These are phyloP conservation scores for Alternaria sp. DNA, from an alignment of 2,329 filamentous ascomycete genomes.

Conservation along the genomic window DNA sequence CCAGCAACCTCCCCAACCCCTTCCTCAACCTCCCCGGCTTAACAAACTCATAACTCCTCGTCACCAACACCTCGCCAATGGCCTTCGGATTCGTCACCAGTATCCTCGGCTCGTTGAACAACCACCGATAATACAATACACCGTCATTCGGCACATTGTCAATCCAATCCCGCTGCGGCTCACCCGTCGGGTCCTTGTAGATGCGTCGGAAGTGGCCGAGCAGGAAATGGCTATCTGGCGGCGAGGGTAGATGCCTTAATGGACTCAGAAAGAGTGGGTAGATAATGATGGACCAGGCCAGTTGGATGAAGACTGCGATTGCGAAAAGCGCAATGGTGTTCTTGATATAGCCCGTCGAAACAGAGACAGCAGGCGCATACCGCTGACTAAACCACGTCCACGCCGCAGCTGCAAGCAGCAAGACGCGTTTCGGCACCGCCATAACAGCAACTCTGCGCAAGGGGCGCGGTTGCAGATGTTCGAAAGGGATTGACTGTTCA, in stretches of 20 bases:
- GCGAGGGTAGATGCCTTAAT: slow-evolving; percentile 62
- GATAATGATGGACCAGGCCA: slow-evolving; percentile 55
- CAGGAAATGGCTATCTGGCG: slow-evolving; percentile 47
- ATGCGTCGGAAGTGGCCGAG: slow-evolving; percentile 54
- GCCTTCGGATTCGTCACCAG: slow-evolving; percentile 55
- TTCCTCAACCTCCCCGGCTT: slow-evolving; percentile 56
- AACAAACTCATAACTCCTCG: slow-evolving; percentile 59
- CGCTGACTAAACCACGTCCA: slow-evolving; percentile 39
- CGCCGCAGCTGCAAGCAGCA: slow-evolving; percentile 32
- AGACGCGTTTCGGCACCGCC: slow-evolving; percentile 35
- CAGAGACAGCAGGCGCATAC: slow-evolving; percentile 40
- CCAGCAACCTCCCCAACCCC: slow-evolving; percentile 68
- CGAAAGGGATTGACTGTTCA: background rate
- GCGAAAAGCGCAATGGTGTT: slow-evolving; percentile 52
- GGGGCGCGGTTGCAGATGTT: background rate
- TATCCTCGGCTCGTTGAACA: slow-evolving; percentile 55
- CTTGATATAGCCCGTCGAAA: slow-evolving; percentile 44
- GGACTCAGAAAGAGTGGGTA: slow-evolving; percentile 66
- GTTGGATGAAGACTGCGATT: slow-evolving; percentile 43
- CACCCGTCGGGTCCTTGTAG: slow-evolving; percentile 50
- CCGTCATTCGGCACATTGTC: slow-evolving; percentile 62
- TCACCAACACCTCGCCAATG: slow-evolving; percentile 57
- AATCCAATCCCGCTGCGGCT: slow-evolving; percentile 59
- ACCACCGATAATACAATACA: slow-evolving; percentile 59
- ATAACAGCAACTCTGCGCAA: slow-evolving; percentile 15